Base-by-base conservation (phyloP, 306 rosid genomes). In the Corylus heterophylla region DNA sequence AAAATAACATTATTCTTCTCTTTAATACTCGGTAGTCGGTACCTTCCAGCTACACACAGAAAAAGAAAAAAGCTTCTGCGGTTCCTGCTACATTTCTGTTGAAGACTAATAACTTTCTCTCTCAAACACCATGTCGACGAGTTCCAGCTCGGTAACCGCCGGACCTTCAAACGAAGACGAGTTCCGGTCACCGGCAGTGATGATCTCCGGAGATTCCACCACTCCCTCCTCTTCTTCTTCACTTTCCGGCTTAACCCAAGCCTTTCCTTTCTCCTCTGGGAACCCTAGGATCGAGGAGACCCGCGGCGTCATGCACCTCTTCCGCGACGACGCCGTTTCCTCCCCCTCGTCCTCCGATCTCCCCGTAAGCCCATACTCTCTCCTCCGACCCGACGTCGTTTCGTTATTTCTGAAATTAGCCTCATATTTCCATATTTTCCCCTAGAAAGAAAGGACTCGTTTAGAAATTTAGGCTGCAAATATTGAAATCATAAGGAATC, bases 241-340 rank as follows among this genome's bases (percentile, higher is more conserved):
- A 5, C 81, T 89, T 25, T 78, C 95, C 7, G 67, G 78, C 75
- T 42, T 81, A 71, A 86, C 92, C 16, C 91, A 90, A 74, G 87
- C 88, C 48, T 88, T 88, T 73, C 94, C 86, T 54, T 95, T 95
- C 96, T 95, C 97, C 63, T 95, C 98, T 13, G 98, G 98, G 85
- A 95, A 95, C 94, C 98, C 98, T 87, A 95, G 97, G 89, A 90
- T 95, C 73, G 98, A 95, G 54, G 98, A 95, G 80, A 89, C 92
- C 47, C 89, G 93, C 8, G 98, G 98, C 68, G 91, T 92, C 86
- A 91, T 95, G 90, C 94, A 88, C 78, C 97, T 95, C 72, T 90
- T 81, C 80, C 88, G 90, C 66, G 88, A 90, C n/a, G 90, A 86
- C 69, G 67, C 74, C 44, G 49, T 75, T 35, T 73, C 51, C 0